Evolutionary conservation across 2,329 filamentous ascomycete genomes (phyloP), one percentile per base, ranked within the genome.

Genomic region (Colletotrichum sp.): DNA sequence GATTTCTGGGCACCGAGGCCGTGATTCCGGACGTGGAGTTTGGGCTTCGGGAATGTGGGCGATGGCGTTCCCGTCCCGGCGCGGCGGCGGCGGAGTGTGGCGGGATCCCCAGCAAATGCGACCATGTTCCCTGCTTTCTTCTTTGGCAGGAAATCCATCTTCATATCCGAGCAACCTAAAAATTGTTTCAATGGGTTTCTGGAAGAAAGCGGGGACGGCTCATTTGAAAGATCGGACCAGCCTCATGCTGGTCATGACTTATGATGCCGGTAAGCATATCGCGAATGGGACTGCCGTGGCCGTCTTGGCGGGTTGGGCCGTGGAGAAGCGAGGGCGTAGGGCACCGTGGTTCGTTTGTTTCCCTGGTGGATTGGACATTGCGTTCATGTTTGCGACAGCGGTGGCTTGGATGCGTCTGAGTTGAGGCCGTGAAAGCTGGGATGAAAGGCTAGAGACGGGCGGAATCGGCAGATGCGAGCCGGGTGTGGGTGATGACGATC

Each of bases 171-270:
- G 24, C 18, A 57, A 70, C 39, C 39, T 65, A 64, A 32, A 64
- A 44, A 52, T 44, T 65, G 71, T 55, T 74, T 70, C 57, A 32
- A 70, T 62, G 30, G 18, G 44, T n/a, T 75, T 75, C 68, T 75
- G 32, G 68, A 66, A 75, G 32, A 12, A 49, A 60, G 60, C 49
- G 26, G 67, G 34, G 44, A 34, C 16, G 12, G 36, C 59, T 64
- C 32, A 74, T 65, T 60, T 49, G n/a, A 44, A 21, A 52, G 24
- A 49, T 26, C 24, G 4, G 21, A 66, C 67, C 26, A 59, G 72
- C 28, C 13, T 71, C 39, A 71, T 71, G 72, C 72, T 64, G 34
- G 59, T 71, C 67, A 60, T 60, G 49, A 60, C 39, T 36, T 55
- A 49, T 67, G 64, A 67, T 67, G 67, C 68, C 49, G 59, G 30